Evolutionary conservation across 2,329 filamentous ascomycete species (phyloP).

Genomic region (Pyrenochaeta sp.): DNA sequence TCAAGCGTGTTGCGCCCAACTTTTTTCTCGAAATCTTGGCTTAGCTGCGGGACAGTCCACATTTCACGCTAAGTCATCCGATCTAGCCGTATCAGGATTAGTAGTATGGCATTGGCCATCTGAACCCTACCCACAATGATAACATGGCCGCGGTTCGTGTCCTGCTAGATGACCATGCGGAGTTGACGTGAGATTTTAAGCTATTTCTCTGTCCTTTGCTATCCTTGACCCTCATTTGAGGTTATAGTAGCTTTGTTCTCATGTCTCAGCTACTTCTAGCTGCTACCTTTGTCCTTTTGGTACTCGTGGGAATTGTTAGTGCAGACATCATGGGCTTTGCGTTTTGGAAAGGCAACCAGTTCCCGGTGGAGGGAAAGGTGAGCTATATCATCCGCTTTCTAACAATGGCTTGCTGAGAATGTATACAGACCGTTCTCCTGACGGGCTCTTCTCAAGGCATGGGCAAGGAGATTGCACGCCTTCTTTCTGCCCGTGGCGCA

Average conservation of each 20-base stretch:
- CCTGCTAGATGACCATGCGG: background rate
- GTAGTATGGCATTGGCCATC: too few relatives aligned
- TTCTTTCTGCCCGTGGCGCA: slow-evolving; percentile 83
- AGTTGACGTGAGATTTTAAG: background rate
- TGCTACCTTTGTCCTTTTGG: slow-evolving; percentile 44
- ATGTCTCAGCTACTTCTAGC: slow-evolving; percentile 51
- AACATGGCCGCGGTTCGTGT: background rate
- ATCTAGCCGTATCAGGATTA: background rate
- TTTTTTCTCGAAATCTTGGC: slow-evolving; percentile 43
- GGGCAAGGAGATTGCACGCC: slow-evolving; percentile 77
- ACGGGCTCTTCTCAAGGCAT: slow-evolving; percentile 95
- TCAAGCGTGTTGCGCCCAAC: slow-evolving; percentile 22
- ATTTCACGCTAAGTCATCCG: slow-evolving; percentile 5
- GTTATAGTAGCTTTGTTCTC: slow-evolving; percentile 9
- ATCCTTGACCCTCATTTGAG: background rate
- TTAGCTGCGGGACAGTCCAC: slow-evolving; percentile 21
- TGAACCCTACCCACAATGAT: background rate
- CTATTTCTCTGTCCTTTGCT: background rate
- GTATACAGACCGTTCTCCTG: slow-evolving; percentile 77
- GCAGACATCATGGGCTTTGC: slow-evolving; percentile 73
- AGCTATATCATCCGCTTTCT: slow-evolving; percentile 21
- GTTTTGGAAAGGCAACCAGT: slow-evolving; percentile 70
- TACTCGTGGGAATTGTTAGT: slow-evolving; percentile 49
- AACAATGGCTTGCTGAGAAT: background rate
- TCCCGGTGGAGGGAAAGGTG: slow-evolving; percentile 87